Percentiles rank a stretch among this genome's conserved stretches.
phyloP scores from a whole-genome alignment of 768 basidiomycete species.

The Collybia sp. region DNA sequence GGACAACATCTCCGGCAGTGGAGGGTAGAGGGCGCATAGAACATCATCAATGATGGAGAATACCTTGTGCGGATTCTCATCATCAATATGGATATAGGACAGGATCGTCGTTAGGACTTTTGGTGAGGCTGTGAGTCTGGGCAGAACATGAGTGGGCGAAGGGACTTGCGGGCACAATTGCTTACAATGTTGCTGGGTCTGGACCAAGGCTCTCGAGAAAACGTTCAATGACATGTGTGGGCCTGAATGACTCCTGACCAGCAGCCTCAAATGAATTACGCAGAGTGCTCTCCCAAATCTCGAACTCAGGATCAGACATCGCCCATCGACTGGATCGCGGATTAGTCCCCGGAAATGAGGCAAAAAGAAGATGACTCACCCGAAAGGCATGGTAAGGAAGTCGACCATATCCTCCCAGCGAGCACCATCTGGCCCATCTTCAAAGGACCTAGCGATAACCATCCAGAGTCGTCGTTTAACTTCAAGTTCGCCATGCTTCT shows the following conservation, averaged over 20 bases:
- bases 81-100: slow-evolving; percentile 14
- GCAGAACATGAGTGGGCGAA: not conserved
- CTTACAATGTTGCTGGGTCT: slow-evolving; percentile 9
- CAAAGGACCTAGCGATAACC: slow-evolving; percentile 30
- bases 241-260: slow-evolving; percentile 6
- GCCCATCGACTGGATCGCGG: slow-evolving; percentile 35
- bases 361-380: slow-evolving; percentile 25
- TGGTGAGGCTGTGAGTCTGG: slow-evolving; percentile 18
- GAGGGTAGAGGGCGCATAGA: slow-evolving; percentile 30
- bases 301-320: slow-evolving; percentile 34
- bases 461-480: slow-evolving; percentile 45
- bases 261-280: slow-evolving; percentile 22
- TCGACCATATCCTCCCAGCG: slow-evolving; percentile 37
- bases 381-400: slow-evolving; percentile 43
- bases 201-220: slow-evolving; percentile 21
- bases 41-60: slow-evolving; percentile 23
- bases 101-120: slow-evolving; percentile 17
- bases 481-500: slow-evolving; percentile 21
- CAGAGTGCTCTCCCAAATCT: slow-evolving; percentile 37
- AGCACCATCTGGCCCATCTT: slow-evolving; percentile 15
- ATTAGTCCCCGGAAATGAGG: not conserved
- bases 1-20: slow-evolving; percentile 17
- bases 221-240: slow-evolving; percentile 18
- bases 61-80: slow-evolving; percentile 15
- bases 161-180: not conserved